These are phyloP conservation scores for Emydomyces testavorans DNA, from an alignment of 2,329 filamentous ascomycete genomes.

Conservation along the genomic window DNA sequence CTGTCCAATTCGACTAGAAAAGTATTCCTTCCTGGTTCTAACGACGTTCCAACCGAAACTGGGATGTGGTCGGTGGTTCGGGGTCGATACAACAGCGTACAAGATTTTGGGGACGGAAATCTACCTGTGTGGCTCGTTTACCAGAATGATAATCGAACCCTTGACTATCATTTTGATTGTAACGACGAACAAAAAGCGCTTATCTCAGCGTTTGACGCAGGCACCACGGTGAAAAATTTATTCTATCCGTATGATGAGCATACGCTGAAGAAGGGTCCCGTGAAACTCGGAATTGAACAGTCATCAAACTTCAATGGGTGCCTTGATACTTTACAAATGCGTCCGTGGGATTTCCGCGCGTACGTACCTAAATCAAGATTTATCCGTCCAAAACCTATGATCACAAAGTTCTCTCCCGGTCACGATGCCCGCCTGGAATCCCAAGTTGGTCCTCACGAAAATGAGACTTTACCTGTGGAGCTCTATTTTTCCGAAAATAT, in stretches of 20 bases:
- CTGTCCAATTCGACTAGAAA: slow-evolving; percentile 47
- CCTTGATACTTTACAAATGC: slow-evolving; percentile 41
- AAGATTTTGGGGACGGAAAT: slow-evolving; percentile 41
- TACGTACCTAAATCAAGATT: slow-evolving; percentile 46
- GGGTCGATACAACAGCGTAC: slow-evolving; percentile 39
- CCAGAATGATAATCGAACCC: slow-evolving; percentile 38
- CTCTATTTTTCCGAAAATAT: slow-evolving; percentile 50
- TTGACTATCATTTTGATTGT: slow-evolving; percentile 49
- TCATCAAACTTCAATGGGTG: slow-evolving; percentile 45
- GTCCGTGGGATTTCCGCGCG: slow-evolving; percentile 48
- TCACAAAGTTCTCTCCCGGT: slow-evolving; percentile 50
- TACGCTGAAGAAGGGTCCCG: slow-evolving; percentile 38
- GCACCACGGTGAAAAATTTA: slow-evolving; percentile 49
- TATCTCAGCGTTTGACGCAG: slow-evolving; percentile 45
- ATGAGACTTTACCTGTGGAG: slow-evolving; percentile 41
- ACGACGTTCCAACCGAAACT: slow-evolving; percentile 43
- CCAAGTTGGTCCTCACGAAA: slow-evolving; percentile 29
- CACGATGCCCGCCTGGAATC: slow-evolving; percentile 50
- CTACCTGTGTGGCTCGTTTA: slow-evolving; percentile 38
- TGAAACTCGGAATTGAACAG: slow-evolving; percentile 39
- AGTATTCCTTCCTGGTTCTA: slow-evolving; percentile 43
- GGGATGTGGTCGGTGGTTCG: slow-evolving; percentile 52
- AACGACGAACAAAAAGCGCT: slow-evolving; percentile 39
- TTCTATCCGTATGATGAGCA: slow-evolving; percentile 51
- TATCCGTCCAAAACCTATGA: slow-evolving; percentile 43